Base-by-base conservation (phyloP, 2,329 filamentous ascomycete species). In the Cladophialophora psammophila region DNA sequence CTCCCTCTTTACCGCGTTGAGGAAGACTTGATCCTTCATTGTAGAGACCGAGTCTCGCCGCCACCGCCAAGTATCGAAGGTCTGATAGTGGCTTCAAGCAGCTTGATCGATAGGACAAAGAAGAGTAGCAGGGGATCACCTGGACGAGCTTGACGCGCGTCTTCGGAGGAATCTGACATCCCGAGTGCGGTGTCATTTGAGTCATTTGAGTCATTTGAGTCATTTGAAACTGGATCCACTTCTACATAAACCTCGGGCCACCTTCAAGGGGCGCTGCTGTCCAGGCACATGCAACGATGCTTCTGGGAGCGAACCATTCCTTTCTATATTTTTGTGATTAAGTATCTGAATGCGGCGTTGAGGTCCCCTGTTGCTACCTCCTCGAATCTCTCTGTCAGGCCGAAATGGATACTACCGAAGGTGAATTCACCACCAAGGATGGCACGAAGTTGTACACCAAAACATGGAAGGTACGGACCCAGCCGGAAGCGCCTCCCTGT, bases 401-500 rank as follows among this genome's bases (percentile, higher is more conserved):
- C 18, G 32, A 18, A 20, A 48, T 48, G 80, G 78, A 55, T 34
- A 82, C 79, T 36, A 80, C 82, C 75, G 86, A 88, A 78, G 82
- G 83, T 65, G 83, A 77, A 68, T 82, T 86, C 74, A 80, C 77
- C 15, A 76, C 83, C 5, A 78, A 81, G 34, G 87, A 88, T 75
- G 84, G 84, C 63, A 76, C 78, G 42, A 81, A 84, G 72, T 77
- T 89, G 63, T 89, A 88, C 76, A 87, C 85, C 48, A 88, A 88
- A 75, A 87, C 85, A 26, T 89, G 86, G 85, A 84, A 82, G 79
- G 85, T 86, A 72, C 76, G 85, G 52, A 36, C 38, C 26, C 8
- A 6, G 26, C 50, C 52, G 20, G 32, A 53, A 61, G 20, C 34
- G 18, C 35, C n/a, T 54, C 52, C 9, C 34, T 55, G 15, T 35